phyloP scores from a whole-genome alignment of 164 flowering plant species.

The Amborella trichopoda region DNA sequence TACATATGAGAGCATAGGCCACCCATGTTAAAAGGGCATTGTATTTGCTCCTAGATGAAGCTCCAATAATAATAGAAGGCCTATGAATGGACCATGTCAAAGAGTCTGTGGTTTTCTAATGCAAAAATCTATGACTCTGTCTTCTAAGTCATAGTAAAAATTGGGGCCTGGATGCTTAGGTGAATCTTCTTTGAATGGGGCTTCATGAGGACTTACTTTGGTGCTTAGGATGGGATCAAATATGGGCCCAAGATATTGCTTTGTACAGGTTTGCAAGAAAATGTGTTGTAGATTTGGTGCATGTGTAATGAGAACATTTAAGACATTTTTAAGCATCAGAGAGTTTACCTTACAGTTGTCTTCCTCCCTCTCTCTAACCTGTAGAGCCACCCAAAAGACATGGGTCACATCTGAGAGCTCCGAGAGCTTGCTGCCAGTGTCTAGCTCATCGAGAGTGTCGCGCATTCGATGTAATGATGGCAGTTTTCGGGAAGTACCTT shows the following conservation, averaged over 20 bases:
- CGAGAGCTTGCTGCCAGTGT: conserved; percentile 12
- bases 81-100: conserved; percentile 25
- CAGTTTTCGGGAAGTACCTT: conserved; percentile 23
- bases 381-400: conserved; percentile 28
- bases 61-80: conserved; percentile 20
- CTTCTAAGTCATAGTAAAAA: conserved; percentile 24
- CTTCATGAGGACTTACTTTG: conserved; percentile 5
- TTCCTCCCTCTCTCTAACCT: conserved; percentile 10
- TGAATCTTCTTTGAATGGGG: conserved; percentile 15
- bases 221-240: not conserved
- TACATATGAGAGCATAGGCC: conserved; percentile 14
- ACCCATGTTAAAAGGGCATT: conserved; percentile 10
- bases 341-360: conserved; percentile 11
- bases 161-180: conserved; percentile 19
- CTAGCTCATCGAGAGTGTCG: conserved; percentile 12
- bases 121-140: too few relatives aligned
- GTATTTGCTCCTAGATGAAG: conserved; percentile 15
- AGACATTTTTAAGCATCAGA: conserved; percentile 22
- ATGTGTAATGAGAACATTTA: conserved; percentile 13
- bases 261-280: conserved; percentile 30
- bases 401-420: conserved; percentile 20
- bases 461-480: conserved; percentile 14
- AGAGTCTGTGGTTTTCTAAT: too few relatives aligned
- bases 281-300: conserved; percentile 20
- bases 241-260: conserved; percentile 34